Evolutionary conservation across 768 basidiomycete species (phyloP).

Genomic region (Lactifluus subvellereus): DNA sequence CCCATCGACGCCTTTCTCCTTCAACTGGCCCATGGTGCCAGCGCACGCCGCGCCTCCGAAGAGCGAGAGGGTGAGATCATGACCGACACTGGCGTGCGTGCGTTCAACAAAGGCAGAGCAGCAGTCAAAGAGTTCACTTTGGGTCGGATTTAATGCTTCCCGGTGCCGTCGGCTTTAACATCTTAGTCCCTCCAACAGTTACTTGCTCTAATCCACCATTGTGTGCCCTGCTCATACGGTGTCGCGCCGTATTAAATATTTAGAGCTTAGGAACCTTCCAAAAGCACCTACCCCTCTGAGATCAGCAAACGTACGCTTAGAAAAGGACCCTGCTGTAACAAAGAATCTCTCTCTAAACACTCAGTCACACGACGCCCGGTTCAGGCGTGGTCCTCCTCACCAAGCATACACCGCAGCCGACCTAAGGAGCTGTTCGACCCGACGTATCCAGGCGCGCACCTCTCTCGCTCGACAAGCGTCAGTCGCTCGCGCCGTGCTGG

Average conservation of each 20-base stretch:
- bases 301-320: conserved; percentile 9
- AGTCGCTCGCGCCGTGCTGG: conserved; percentile 6
- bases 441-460: conserved; percentile 5
- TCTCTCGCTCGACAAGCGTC: background rate
- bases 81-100: too few species aligned
- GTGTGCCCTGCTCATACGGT: background rate
- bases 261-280: conserved; percentile 5
- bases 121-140: too few species aligned
- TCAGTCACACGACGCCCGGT: conserved; percentile 11
- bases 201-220: too few species aligned
- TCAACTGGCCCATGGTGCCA: too few species aligned
- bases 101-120: too few species aligned
- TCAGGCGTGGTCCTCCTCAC: conserved; percentile 5
- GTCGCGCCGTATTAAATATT: conserved; percentile 11
- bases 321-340: background rate
- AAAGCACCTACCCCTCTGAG: conserved; percentile 1
- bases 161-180: too few species aligned
- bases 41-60: too few species aligned
- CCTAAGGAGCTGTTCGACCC: conserved; percentile 3
- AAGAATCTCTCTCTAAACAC: background rate
- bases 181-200: too few species aligned
- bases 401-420: background rate
- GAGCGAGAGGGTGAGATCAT: too few species aligned
- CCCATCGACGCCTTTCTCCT: too few species aligned
- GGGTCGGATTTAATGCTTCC: too few species aligned